Conservation (phyloP, 345 rosid genomes). For the Populus deltoides region DNA sequence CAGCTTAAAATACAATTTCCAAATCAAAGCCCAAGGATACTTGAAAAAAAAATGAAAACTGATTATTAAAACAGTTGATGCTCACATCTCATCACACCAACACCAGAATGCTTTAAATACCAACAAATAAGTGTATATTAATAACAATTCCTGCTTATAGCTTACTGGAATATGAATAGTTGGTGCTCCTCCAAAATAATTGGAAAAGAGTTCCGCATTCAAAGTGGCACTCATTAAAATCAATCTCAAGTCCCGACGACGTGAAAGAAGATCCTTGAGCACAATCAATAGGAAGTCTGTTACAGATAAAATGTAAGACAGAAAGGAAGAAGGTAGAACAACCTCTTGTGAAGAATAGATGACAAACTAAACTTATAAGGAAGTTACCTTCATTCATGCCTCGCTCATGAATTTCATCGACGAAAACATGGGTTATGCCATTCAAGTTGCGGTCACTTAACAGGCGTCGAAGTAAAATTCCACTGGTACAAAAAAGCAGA, state of each 20-base stretch:
- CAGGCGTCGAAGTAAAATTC: conserved; percentile 83
- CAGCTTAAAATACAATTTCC: conserved; percentile 1
- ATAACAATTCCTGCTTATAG: conserved; percentile 11
- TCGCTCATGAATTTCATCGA: conserved; percentile 97
- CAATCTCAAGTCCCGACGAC: conserved; percentile 89
- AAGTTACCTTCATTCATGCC: conserved; percentile 97
- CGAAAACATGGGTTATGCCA: conserved; percentile 96
- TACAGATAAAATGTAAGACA: conserved; percentile 14
- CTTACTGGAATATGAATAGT: conserved; percentile 91
- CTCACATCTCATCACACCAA: not conserved
- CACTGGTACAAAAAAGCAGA: conserved; percentile 94
- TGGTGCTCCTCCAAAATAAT: conserved; percentile 85
- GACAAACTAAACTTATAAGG: not conserved
- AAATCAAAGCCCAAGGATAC: not conserved
- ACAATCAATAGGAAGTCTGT: conserved; percentile 92
- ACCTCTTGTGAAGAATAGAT: conserved; percentile 3
- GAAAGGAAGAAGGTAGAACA: not conserved
- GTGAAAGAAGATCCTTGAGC: conserved; percentile 94
- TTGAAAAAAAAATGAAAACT: not conserved
- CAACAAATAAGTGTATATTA: not conserved
- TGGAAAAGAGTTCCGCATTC: conserved; percentile 94
- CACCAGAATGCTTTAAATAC: not conserved
- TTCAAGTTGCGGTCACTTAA: conserved; percentile 82
- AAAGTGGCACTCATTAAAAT: conserved; percentile 97
- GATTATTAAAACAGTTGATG: not conserved